These are phyloP conservation scores for Draba incana DNA, from an alignment of 345 rosid species.

Conservation along the genomic window DNA sequence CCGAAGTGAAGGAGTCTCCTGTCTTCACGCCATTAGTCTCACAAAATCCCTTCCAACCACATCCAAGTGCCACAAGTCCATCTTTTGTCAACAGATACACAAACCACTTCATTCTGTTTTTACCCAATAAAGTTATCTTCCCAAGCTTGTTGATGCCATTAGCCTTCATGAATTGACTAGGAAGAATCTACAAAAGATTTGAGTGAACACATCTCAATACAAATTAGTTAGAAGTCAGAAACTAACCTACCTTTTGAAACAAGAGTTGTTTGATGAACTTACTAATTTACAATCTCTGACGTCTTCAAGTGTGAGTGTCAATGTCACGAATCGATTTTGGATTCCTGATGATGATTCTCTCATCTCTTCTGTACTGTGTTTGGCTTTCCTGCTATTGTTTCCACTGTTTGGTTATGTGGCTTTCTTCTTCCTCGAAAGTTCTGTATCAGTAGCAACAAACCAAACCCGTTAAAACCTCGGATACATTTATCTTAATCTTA, in stretches of 20 bases:
- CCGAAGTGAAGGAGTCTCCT: too few relatives aligned
- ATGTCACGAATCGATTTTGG: background rate
- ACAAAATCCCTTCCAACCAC: conserved; percentile 5
- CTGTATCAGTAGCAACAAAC: background rate
- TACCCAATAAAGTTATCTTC: conserved; percentile 3
- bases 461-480: too few relatives aligned
- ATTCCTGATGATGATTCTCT: too few relatives aligned
- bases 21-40: too few relatives aligned
- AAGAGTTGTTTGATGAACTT: conserved; percentile 4
- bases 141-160: conserved; percentile 24
- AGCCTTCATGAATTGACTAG: conserved; percentile 21
- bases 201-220: background rate
- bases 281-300: conserved; percentile 2
- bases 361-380: too few relatives aligned
- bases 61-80: background rate
- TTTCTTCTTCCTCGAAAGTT: too few relatives aligned
- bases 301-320: conserved; percentile 22
- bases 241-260: background rate
- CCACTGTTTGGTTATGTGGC: too few relatives aligned
- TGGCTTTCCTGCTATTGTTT: too few relatives aligned
- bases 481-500: too few relatives aligned
- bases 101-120: background rate
- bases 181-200: conserved; percentile 15
- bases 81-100: background rate
- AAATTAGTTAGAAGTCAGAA: background rate